Evolutionary conservation across 2,329 filamentous ascomycete species (phyloP).

Genomic region (Aspergillus glaucus): DNA sequence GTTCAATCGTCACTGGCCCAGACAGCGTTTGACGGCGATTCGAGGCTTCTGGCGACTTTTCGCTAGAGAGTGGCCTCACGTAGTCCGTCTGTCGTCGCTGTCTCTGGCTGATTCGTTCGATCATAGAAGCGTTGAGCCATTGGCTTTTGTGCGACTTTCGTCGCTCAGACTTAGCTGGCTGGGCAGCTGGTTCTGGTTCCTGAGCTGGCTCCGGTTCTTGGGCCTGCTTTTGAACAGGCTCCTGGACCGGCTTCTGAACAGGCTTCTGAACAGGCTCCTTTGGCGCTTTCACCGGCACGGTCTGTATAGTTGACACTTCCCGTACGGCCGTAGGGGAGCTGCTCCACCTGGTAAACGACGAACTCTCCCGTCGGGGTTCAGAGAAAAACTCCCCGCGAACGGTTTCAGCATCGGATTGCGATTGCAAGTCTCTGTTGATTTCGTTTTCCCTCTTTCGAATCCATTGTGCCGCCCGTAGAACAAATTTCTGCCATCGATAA

Average conservation of each 20-base stretch:
- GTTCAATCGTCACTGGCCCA: neutral
- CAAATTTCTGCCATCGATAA: conserved; percentile 48
- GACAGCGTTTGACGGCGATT: neutral
- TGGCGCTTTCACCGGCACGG: neutral
- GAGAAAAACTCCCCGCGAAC: conserved; percentile 19
- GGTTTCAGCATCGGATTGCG: conserved; percentile 38
- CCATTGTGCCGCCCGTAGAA: conserved; percentile 43
- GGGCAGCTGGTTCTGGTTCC: conserved; percentile 12
- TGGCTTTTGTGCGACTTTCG: conserved; percentile 14
- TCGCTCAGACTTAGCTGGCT: neutral
- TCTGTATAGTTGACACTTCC: no score
- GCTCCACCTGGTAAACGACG: neutral
- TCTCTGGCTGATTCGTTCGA: conserved; percentile 11
- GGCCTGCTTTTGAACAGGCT: neutral
- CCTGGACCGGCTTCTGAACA: neutral
- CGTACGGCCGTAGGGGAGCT: no score
- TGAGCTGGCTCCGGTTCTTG: neutral
- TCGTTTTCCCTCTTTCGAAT: conserved; percentile 40
- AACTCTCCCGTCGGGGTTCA: conserved; percentile 10
- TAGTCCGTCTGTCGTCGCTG: conserved; percentile 10
- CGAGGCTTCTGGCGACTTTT: neutral
- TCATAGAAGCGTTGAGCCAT: conserved; percentile 7
- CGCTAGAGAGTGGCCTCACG: neutral
- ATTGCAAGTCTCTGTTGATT: conserved; percentile 37
- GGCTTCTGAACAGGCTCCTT: neutral